Percentiles rank a stretch among this genome's conserved stretches.
These are phyloP conservation scores for Eutrema salsugineum DNA, from an alignment of 441 rosid genomes.

Conservation along the genomic window DNA sequence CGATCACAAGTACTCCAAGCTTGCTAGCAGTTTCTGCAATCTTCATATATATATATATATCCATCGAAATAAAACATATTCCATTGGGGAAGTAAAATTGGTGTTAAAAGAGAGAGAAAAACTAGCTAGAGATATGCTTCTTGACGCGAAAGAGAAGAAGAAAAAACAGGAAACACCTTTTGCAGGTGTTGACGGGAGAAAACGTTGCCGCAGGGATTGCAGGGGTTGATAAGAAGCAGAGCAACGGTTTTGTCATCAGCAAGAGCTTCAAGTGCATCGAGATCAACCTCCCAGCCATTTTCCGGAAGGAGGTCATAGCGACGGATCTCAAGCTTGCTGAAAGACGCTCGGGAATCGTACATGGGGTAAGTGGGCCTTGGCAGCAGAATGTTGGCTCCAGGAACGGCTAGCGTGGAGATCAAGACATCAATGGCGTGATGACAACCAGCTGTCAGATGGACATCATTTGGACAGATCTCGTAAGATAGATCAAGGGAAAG, in stretches of 20 bases:
- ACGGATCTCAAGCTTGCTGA: conserved; percentile 38
- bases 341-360: conserved; percentile 38
- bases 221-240: conserved; percentile 43
- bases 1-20: conserved; percentile 58
- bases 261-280: conserved; percentile 39
- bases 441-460: conserved; percentile 46
- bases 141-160: background rate
- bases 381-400: conserved; percentile 51
- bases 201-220: conserved; percentile 63
- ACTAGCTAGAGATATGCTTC: background rate
- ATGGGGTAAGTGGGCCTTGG: conserved; percentile 49
- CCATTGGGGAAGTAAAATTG: background rate
- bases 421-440: conserved; percentile 44
- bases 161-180: too few species aligned
- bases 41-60: too few species aligned
- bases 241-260: conserved; percentile 49
- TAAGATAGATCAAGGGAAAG: conserved; percentile 38
- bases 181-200: conserved; percentile 34
- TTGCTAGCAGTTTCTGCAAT: conserved; percentile 52
- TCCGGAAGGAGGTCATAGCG: conserved; percentile 53
- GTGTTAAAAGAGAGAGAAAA: background rate
- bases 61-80: background rate
- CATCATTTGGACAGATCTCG: conserved; percentile 42
- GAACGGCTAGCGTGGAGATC: conserved; percentile 34
- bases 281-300: conserved; percentile 57